Base-by-base conservation (phyloP, 495 filamentous ascomycete genomes). In the Evernia prunastri region DNA sequence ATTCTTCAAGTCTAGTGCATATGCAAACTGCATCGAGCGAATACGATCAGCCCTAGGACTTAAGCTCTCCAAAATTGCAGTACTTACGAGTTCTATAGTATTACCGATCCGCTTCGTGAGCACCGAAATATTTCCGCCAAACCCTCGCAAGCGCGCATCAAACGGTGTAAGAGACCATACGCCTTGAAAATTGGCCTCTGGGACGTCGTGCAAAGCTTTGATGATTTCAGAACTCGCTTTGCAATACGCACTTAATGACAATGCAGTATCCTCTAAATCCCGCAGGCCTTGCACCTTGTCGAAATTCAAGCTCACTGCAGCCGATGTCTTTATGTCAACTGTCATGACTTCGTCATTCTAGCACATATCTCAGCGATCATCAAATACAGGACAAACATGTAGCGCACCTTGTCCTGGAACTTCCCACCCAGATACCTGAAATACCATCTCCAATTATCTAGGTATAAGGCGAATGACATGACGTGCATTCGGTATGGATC, bases 361-460 rank as follows among this genome's bases (percentile, higher is more conserved):
- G 23, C 6, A 33, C 33, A 15, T 10, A 12, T 6, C 15, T 63
- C 33, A 63, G 42, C 33, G 17, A 33, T 39, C 29, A 5, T 7
- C 9, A 11, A 6, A 10, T 7, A 13, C 6, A 39, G 18, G 1
- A 36, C 10, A 8, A 64, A 31, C 17, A 0, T 12, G 13, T 43
- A 47, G n/a, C 15, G 15, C 23, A 70, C 70, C 47, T 60, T 63
- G 13, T 61, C 40, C 37, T 64, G 57, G 57, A 70, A 68, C 7
- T 69, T 39, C 1, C 36, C 25, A 4, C 70, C 70, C 17, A 72
- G 56, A 27, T 60, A 29, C 49, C 69, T 69, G 18, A 72, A 67
- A 58, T 68, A 72, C 45, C 65, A 63, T 9, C 58, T 65, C 71
- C 71, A 72, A 51, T 68, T 66, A 13, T 68, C 63, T 17, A 63